Evolutionary conservation across 768 basidiomycete species (phyloP), one percentile per base, ranked within the genome.

Genomic region (Lactifluus subvellereus): DNA sequence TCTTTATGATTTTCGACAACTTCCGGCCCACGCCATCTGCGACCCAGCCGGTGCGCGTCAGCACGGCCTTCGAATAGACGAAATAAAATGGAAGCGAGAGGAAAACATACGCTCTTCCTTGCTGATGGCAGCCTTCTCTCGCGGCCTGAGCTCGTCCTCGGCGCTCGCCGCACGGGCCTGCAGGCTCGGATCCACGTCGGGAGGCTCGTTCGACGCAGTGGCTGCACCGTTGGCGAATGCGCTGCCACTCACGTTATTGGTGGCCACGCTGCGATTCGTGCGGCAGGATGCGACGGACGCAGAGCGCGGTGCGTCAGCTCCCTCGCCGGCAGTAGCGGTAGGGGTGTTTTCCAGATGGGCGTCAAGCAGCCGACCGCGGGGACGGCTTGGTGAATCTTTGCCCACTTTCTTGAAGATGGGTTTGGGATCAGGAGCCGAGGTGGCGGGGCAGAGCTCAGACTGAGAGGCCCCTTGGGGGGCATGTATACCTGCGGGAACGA

Each of bases 1-100:
- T 73, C 72, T 82, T 85, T 68, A 92, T 83, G 40, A 93, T 80
- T 70, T 84, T 91, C 7, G 85, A 82, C 40, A 91, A 74, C 43
- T 76, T 78, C 68, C 81, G 84, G 7, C 80, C 80, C 52, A 88
- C 83, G 67, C 80, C 83, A 55, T 73, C 87, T 89, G 66, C 2
- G 59, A 20, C 20, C 6, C 54, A 4, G 2, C 1, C 4, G 0
- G 13, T 8, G 6, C 0, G 9, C 3, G 55, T 62, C 56, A 57
- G n/a, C 20, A 38, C 33, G 2, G 8, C 35, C 6, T n/a, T 5
- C 16, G 18, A 20, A 48, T 20, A 32, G 7, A 30, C 9, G n/a
- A 37, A 18, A 33, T 16, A n/a, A 16, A 0, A 30, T 33, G 4
- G 7, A 8, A 43, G 13, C 16, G 18, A 18, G 9, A 0, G 10